Conservation (phyloP, 1,284 basidiomycete species). For the Taiwanofungus camphoratus region DNA sequence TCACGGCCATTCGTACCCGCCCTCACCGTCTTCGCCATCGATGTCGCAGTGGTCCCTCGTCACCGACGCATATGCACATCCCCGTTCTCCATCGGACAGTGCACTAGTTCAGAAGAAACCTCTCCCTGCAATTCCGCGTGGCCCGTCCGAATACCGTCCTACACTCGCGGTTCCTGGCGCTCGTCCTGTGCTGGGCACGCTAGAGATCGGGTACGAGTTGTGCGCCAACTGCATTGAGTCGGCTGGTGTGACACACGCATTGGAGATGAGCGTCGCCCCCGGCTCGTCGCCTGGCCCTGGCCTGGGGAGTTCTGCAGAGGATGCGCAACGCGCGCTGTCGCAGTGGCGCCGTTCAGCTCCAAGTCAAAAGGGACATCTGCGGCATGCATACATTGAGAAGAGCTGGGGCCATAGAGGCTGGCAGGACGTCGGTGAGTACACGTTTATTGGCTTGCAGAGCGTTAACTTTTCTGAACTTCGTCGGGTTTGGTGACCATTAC, state of each 20-base stretch:
- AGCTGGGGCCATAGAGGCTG: conserved; percentile 78
- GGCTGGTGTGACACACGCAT: conserved; percentile 72
- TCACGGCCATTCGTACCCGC: conserved; percentile 6
- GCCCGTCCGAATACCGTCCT: conserved; percentile 3
- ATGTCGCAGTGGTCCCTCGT: conserved; percentile 34
- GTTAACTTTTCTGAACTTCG: no score
- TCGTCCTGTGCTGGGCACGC: neutral
- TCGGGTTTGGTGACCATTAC: conserved; percentile 9
- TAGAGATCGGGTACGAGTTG: conserved; percentile 66
- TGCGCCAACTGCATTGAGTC: conserved; percentile 74
- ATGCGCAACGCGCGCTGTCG: conserved; percentile 42
- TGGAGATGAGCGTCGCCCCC: conserved; percentile 47
- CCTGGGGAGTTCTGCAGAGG: conserved; percentile 41
- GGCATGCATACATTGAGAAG: conserved; percentile 83
- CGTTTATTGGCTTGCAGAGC: neutral
- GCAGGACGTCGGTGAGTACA: conserved; percentile 76
- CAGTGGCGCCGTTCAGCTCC: conserved; percentile 62
- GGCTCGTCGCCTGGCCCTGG: conserved; percentile 38
- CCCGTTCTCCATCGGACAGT: conserved; percentile 15
- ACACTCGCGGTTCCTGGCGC: conserved; percentile 6
- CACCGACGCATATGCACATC: conserved; percentile 12
- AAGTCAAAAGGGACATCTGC: conserved; percentile 59
- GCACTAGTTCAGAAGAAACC: conserved; percentile 8
- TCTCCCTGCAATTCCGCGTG: conserved; percentile 11
- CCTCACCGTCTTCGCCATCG: conserved; percentile 25